Conservation (phyloP, 2,329 filamentous ascomycete species). For the Ophiognomonia clavigignenti-juglandacearum region DNA sequence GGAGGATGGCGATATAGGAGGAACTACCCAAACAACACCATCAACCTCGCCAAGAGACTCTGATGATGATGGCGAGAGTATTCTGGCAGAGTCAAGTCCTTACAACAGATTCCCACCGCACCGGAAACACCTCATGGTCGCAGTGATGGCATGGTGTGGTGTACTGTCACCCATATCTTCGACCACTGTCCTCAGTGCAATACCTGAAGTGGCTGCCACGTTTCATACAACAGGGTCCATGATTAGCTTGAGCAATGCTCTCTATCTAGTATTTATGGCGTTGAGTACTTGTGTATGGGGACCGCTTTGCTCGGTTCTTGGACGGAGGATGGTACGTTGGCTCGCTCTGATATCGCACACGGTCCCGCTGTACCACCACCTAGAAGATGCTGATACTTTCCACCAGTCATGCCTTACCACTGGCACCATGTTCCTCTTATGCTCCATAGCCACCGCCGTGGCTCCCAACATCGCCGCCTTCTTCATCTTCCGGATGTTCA, state of each 20-base stretch:
- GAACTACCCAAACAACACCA: not conserved
- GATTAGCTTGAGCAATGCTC: conserved; percentile 10
- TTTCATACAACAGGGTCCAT: conserved; percentile 8
- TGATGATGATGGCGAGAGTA: not conserved
- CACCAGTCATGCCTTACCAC: conserved; percentile 47
- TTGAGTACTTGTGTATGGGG: conserved; percentile 67
- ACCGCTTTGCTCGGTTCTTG: conserved; percentile 63
- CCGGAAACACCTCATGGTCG: conserved; percentile 7
- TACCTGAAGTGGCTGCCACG: conserved; percentile 7
- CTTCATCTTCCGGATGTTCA: conserved; percentile 69
- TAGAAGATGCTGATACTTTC: not conserved
- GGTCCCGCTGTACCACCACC: not conserved
- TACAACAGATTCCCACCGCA: conserved; percentile 8
- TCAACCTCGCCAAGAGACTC: not conserved
- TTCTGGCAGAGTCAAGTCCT: not conserved
- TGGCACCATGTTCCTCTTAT: conserved; percentile 57
- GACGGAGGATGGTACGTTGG: conserved; percentile 48
- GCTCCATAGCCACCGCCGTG: conserved; percentile 68
- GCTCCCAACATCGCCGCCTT: conserved; percentile 67
- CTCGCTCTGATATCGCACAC: not conserved
- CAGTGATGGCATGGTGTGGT: conserved; percentile 9
- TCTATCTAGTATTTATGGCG: conserved; percentile 73
- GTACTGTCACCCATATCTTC: conserved; percentile 7
- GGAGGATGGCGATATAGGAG: too few relatives aligned
- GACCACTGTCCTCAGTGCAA: conserved; percentile 7